Conservation (phyloP, 257 asterid genomes). For the Scutellaria baicalensis region DNA sequence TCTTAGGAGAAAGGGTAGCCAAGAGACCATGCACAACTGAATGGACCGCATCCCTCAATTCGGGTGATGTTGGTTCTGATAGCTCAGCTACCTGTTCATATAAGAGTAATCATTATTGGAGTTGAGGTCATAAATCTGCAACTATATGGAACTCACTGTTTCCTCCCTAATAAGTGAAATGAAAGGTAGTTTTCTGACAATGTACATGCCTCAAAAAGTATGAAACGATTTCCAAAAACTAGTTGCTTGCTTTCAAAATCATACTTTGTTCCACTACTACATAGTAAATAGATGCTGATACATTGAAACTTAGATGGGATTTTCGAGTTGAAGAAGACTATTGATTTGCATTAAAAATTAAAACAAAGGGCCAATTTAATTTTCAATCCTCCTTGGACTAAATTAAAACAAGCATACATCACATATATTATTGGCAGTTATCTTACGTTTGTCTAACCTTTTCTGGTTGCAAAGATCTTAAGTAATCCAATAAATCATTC, state of each 20-base stretch:
- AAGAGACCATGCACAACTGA: conserved; percentile 92
- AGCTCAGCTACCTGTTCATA: conserved; percentile 78
- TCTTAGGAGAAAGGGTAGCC: conserved; percentile 94
- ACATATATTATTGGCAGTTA: background rate
- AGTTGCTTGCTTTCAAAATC: background rate
- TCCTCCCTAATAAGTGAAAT: too few species aligned
- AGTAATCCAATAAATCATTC: conserved; percentile 84
- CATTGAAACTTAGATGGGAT: background rate
- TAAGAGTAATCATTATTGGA: background rate
- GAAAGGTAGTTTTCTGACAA: background rate
- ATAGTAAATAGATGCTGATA: background rate
- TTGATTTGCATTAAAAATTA: background rate
- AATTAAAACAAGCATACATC: background rate
- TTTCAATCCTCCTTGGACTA: background rate
- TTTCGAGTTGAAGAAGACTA: too few species aligned
- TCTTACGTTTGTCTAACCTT: conserved; percentile 35
- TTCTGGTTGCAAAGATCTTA: conserved; percentile 89
- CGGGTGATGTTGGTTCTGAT: conserved; percentile 80
- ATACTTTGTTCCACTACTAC: background rate
- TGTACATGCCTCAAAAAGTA: background rate
- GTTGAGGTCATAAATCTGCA: background rate
- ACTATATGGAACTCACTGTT: too few species aligned
- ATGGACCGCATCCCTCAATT: conserved; percentile 63
- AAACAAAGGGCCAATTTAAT: background rate
- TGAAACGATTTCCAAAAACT: background rate